Evolutionary conservation across 306 rosid genomes (phyloP).

Genomic region (Spatholobus suberectus): DNA sequence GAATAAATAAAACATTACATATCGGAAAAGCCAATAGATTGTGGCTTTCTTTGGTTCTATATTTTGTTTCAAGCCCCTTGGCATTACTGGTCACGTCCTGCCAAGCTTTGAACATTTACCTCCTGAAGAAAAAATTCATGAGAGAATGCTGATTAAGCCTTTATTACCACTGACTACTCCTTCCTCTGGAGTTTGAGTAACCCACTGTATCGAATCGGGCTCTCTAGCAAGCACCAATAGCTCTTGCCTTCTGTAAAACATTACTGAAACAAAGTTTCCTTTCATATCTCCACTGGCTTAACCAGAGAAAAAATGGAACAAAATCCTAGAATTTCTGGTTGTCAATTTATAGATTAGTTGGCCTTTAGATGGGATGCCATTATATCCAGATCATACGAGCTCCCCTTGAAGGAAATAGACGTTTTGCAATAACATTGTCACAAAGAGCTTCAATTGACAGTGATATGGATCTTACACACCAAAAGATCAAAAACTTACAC

Average conservation of each 20-base stretch:
- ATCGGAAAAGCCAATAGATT: neutral
- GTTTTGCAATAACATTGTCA: constrained; percentile 20
- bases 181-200: neutral
- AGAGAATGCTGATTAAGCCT: neutral
- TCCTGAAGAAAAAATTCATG: constrained; percentile 9
- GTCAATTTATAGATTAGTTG: neutral
- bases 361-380: neutral
- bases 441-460: neutral
- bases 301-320: neutral
- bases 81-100: neutral
- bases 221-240: neutral
- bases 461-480: neutral
- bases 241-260: neutral
- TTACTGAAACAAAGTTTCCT: neutral
- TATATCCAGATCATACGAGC: neutral
- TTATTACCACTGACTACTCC: neutral
- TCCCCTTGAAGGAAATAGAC: neutral
- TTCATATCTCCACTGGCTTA: neutral
- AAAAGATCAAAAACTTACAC: neutral
- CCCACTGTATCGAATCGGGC: neutral
- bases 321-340: neutral
- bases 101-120: neutral
- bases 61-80: neutral
- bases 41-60: neutral
- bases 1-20: neutral